Conservation (phyloP, 2,329 filamentous ascomycete genomes). For the Thielaviopsis musarum region DNA sequence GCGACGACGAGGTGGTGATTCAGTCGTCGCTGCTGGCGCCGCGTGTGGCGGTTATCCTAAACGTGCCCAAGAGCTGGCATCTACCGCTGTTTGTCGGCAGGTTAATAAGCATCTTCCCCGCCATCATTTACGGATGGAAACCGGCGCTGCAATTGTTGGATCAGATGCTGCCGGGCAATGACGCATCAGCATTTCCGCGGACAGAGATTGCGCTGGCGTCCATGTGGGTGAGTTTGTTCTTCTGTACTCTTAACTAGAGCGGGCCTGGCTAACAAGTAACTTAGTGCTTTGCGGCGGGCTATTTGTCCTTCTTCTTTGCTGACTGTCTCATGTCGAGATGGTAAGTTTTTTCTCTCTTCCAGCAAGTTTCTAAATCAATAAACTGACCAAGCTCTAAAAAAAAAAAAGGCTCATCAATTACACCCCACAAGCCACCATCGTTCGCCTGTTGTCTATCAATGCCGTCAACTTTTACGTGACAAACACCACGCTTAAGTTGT, state of each 20-base stretch:
- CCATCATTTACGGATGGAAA: slow-evolving; percentile 54
- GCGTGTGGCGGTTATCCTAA: slow-evolving; percentile 61
- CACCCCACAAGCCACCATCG: slow-evolving; percentile 62
- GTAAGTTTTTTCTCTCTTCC: slow-evolving; percentile 24
- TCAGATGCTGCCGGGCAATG: slow-evolving; percentile 32
- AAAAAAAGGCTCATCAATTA: slow-evolving; percentile 59
- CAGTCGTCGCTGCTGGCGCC: slow-evolving; percentile 44
- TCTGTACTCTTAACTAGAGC: background rate
- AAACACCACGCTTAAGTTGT: slow-evolving; percentile 52
- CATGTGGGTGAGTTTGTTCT: slow-evolving; percentile 44
- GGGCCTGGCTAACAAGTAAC: background rate
- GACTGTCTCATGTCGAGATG: slow-evolving; percentile 75
- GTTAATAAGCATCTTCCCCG: slow-evolving; percentile 53
- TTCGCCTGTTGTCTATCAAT: slow-evolving; percentile 61
- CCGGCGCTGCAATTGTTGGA: slow-evolving; percentile 52
- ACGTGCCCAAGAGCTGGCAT: slow-evolving; percentile 57
- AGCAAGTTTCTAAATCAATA: background rate
- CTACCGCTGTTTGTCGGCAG: slow-evolving; percentile 55
- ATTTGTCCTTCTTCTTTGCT: slow-evolving; percentile 68
- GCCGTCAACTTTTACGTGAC: slow-evolving; percentile 60
- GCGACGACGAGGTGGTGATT: slow-evolving; percentile 3
- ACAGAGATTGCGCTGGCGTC: slow-evolving; percentile 57
- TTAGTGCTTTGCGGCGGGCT: slow-evolving; percentile 59
- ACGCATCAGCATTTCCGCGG: slow-evolving; percentile 23
- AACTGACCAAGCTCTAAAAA: no score